Evolutionary conservation across 768 basidiomycete genomes (phyloP).

Genomic region (Fomitopsis pulvina): DNA sequence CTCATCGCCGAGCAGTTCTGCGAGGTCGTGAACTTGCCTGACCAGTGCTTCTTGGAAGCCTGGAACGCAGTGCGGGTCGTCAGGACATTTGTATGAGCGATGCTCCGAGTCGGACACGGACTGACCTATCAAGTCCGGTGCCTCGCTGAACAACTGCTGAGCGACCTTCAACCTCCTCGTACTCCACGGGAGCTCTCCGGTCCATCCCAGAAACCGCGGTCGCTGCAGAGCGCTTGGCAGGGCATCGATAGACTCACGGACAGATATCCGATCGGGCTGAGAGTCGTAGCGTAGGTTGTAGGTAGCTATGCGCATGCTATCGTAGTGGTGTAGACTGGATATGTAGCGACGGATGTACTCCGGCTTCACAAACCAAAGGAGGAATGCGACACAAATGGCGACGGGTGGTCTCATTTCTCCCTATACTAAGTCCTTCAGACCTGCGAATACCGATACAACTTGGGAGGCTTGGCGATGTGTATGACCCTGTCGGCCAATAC

Average conservation of each 20-base stretch:
- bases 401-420: not conserved
- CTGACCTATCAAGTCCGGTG: constrained; percentile 34
- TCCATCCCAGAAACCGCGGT: constrained; percentile 25
- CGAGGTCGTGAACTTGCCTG: constrained; percentile 50
- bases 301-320: constrained; percentile 29
- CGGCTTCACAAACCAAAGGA: not conserved
- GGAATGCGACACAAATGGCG: not conserved
- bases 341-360: not conserved
- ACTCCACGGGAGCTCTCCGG: constrained; percentile 50
- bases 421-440: too few species aligned
- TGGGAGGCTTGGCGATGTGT: too few species aligned
- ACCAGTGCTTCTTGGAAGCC: constrained; percentile 50
- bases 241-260: constrained; percentile 36
- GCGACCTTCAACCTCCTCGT: constrained; percentile 41
- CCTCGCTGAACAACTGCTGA: constrained; percentile 36
- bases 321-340: not conserved
- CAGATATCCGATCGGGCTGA: constrained; percentile 41
- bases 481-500: too few species aligned
- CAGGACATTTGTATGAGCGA: not conserved
- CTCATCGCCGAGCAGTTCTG: constrained; percentile 42
- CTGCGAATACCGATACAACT: too few species aligned
- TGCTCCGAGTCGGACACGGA: not conserved
- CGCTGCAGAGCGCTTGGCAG: constrained; percentile 36
- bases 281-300: constrained; percentile 54
- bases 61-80: too few species aligned